A percentile compares a stretch with the other conserved stretches of the same genome.
These are phyloP conservation scores for Sindora glabra DNA, from an alignment of 306 rosid genomes.

Conservation along the genomic window DNA sequence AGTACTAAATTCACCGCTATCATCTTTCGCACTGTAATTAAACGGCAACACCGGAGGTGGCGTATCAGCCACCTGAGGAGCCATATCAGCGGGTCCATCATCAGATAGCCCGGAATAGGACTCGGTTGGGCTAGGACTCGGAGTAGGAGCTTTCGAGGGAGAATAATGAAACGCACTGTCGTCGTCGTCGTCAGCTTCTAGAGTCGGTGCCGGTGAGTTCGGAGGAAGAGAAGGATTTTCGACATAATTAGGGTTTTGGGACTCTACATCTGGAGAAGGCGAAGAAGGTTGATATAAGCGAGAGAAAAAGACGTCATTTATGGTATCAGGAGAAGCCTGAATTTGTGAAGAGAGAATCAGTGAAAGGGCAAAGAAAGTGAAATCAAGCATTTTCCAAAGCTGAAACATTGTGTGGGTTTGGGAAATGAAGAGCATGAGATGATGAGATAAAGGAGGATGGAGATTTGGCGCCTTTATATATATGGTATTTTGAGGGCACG, in stretches of 20 bases:
- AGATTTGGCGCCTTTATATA: not conserved
- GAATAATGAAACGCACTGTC: not conserved
- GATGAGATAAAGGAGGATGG: too few species aligned
- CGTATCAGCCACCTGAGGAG: too few species aligned
- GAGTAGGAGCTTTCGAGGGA: conserved; percentile 1
- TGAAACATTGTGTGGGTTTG: too few species aligned
- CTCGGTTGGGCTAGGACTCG: not conserved
- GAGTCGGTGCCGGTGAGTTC: too few species aligned
- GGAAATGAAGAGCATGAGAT: too few species aligned
- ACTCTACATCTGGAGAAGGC: too few species aligned
- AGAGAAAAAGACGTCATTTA: too few species aligned
- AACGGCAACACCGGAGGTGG: conserved; percentile 2
- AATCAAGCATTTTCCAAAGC: not conserved
- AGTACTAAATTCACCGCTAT: not conserved
- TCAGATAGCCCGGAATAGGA: too few species aligned
- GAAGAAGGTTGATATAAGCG: too few species aligned
- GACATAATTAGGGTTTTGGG: not conserved
- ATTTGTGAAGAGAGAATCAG: not conserved
- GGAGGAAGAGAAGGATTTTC: not conserved
- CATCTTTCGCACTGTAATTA: conserved; percentile 7
- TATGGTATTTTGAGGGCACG: too few species aligned
- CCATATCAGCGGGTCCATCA: not conserved
- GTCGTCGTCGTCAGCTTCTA: not conserved
- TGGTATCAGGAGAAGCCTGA: not conserved
- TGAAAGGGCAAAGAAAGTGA: not conserved